Percentiles rank a stretch among this genome's conserved stretches.
Evolutionary conservation across 2,329 filamentous ascomycete species (phyloP).

Genomic region (Aspergillus viridinutans): DNA sequence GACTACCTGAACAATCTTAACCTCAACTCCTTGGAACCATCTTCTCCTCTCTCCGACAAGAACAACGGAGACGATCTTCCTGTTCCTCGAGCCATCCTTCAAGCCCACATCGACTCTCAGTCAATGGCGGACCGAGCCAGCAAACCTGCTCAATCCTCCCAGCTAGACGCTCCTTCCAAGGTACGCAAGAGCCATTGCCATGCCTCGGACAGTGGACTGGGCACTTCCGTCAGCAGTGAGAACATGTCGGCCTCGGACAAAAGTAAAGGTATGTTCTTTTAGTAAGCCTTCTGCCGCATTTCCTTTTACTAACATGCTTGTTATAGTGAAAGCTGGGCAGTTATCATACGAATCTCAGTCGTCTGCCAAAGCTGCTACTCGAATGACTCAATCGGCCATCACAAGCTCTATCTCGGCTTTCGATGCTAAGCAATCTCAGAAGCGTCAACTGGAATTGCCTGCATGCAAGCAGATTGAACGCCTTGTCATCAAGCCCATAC

Average conservation of each 20-base stretch:
- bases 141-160: conserved; percentile 28
- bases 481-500: conserved; percentile 71
- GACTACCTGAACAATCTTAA: conserved; percentile 64
- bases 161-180: conserved; percentile 43
- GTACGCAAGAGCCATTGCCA: conserved; percentile 58
- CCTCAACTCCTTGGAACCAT: conserved; percentile 50
- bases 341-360: conserved; percentile 14
- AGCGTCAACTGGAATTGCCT: conserved; percentile 61
- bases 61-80: conserved; percentile 55
- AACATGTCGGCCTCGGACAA: conserved; percentile 46
- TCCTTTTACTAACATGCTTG: conserved; percentile 13
- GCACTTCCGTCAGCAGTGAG: conserved; percentile 68
- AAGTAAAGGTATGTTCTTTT: conserved; percentile 39
- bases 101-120: conserved; percentile 51
- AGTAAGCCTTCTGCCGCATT: conserved; percentile 30
- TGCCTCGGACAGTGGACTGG: conserved; percentile 82
- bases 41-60: conserved; percentile 34
- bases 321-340: conserved; percentile 21
- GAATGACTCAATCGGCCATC: conserved; percentile 50
- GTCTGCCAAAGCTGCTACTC: conserved; percentile 12
- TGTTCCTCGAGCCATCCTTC: conserved; percentile 57
- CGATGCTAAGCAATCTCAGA: conserved; percentile 45
- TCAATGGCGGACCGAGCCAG: conserved; percentile 27
- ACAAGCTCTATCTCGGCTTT: conserved; percentile 55
- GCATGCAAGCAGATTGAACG: conserved; percentile 76